Base-by-base conservation (phyloP, 1,284 basidiomycete genomes). In the Puccinia hordei region DNA sequence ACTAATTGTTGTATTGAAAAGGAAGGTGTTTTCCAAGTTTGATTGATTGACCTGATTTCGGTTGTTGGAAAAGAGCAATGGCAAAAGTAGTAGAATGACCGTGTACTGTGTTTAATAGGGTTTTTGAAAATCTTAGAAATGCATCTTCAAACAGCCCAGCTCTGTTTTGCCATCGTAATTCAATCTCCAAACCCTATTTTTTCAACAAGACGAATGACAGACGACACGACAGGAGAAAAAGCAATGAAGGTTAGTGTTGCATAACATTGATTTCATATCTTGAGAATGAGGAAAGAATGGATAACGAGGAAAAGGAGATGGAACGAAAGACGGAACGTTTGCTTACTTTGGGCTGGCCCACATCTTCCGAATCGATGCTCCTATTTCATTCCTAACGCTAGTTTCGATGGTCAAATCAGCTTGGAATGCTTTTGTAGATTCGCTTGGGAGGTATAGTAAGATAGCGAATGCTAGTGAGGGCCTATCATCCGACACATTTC, bases 311-410 rank as follows among this genome's bases (percentile, higher is more conserved):
- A 22, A 17, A 65, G 22, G 22, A 35, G 17, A 22, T 35, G 9
- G 9, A 55, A 12, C 24, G 59, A 15, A 8, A 22, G 27, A 46
- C 22, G 57, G 15, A 73, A 59, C 6, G 27, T 15, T 41, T 46
- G 49, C 79, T 74, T 22, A 81, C 79, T 74, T 81, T 53, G 79
- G 79, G 44, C 71, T 73, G n/a, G 71, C 71, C 79, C 79, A 81
- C 72, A 81, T 81, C 38, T 73, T 73, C 30, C 79, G 71, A 30
- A 81, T 51, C 49, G 79, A 65, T 12, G 79, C 79, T 49, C 71
- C 63, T 33, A 81, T 33, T 55, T 81, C 79, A 66, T 72, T 72
- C 44, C 72, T 66, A 1, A 57, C 59, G 69, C 72, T 81, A 38
- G 79, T 73, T 57, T 81, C 71, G 13, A 81, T 72, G 0, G 79